These are phyloP conservation scores for Colletotrichum costaricense DNA, from an alignment of 2,329 filamentous ascomycete species.

Conservation along the genomic window DNA sequence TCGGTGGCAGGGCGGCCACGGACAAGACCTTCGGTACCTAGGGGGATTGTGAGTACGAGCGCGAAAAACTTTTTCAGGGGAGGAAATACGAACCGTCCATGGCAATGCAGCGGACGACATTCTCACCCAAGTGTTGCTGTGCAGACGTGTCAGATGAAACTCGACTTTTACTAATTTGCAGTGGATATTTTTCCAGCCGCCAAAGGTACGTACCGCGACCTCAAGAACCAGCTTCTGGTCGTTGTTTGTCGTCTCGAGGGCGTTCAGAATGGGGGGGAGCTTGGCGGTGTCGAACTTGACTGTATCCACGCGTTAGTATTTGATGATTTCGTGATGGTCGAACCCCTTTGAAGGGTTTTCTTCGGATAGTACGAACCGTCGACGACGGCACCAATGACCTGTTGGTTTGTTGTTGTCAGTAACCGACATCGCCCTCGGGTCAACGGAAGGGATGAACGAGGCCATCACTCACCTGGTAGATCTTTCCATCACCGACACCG, in stretches of 20 bases:
- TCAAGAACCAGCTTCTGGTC: slow-evolving; percentile 95
- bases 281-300: slow-evolving; percentile 97
- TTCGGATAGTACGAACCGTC: slow-evolving; percentile 77
- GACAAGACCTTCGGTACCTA: slow-evolving; percentile 99
- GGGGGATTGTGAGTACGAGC: slow-evolving; percentile 35
- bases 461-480: slow-evolving; percentile 69
- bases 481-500: slow-evolving; percentile 72
- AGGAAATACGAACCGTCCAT: slow-evolving; percentile 86
- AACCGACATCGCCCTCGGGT: slow-evolving; percentile 24
- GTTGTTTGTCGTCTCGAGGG: slow-evolving; percentile 90
- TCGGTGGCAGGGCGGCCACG: slow-evolving; percentile 88
- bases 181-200: slow-evolving; percentile 10
- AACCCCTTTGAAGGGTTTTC: slow-evolving; percentile 16
- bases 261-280: slow-evolving; percentile 97
- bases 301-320: slow-evolving; percentile 50
- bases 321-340: slow-evolving; percentile 11
- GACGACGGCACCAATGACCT: slow-evolving; percentile 99
- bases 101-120: slow-evolving; percentile 99
- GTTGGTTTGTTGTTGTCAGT: slow-evolving; percentile 69
- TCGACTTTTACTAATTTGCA: slow-evolving; percentile 2
- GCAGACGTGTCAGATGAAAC: slow-evolving; percentile 49
- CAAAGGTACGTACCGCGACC: slow-evolving; percentile 79
- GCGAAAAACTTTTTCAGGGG: slow-evolving; percentile 36
- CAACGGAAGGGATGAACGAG: slow-evolving; percentile 6
- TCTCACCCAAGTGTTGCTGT: slow-evolving; percentile 99